These are phyloP conservation scores for Iberis pinnata DNA, from an alignment of 345 rosid species.

Conservation along the genomic window DNA sequence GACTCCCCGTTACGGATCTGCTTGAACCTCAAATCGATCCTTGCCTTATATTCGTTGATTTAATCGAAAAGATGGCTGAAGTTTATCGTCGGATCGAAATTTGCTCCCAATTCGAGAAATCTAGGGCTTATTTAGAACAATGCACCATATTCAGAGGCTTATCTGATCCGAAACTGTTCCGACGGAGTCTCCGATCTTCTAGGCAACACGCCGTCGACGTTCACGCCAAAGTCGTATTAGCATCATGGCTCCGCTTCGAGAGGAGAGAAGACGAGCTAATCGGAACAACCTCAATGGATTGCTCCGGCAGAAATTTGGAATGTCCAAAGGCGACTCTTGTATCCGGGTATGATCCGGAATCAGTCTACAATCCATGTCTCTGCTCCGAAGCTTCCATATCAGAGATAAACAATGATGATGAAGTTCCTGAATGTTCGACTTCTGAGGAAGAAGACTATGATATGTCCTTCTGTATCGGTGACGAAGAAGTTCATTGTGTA, in stretches of 20 bases:
- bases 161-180: conserved; percentile 57
- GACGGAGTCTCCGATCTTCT: conserved; percentile 55
- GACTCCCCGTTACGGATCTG: conserved; percentile 56
- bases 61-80: conserved; percentile 52
- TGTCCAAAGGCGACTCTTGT: conserved; percentile 66
- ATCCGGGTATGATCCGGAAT: conserved; percentile 60
- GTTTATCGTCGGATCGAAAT: conserved; percentile 42
- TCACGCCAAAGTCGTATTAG: conserved; percentile 62
- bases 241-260: conserved; percentile 74
- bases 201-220: conserved; percentile 68
- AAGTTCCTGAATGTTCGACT: conserved; percentile 46
- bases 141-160: conserved; percentile 54
- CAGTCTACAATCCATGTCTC: conserved; percentile 44
- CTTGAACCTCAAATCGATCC: conserved; percentile 65
- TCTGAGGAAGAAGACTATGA: conserved; percentile 49
- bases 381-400: conserved; percentile 36
- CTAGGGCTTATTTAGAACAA: conserved; percentile 49
- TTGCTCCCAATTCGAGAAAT: conserved; percentile 48
- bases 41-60: conserved; percentile 50
- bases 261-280: conserved; percentile 79
- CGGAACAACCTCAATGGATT: conserved; percentile 59
- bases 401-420: conserved; percentile 21
- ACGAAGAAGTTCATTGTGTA: conserved; percentile 56
- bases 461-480: conserved; percentile 65
- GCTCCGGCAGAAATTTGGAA: conserved; percentile 63